Base-by-base conservation (phyloP, 2,329 filamentous ascomycete species). In the Drechslerella coelobrocha region DNA sequence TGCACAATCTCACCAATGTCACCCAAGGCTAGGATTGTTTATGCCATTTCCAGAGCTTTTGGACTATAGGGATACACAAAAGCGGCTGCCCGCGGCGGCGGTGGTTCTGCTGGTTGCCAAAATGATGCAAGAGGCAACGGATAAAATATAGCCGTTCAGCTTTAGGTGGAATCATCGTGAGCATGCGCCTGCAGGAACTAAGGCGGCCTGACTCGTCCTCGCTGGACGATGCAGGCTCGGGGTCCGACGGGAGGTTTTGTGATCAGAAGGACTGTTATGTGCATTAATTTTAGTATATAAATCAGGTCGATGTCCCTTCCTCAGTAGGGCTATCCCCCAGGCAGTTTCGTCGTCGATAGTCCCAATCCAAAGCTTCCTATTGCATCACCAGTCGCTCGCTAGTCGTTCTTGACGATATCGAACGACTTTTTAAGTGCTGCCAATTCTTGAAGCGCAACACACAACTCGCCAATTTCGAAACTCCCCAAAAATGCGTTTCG, bases 1-100 rank as follows among this genome's bases (percentile, higher is more conserved):
- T 69, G 65, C 65, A 69, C 21, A 52, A 57, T 37, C 53, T 59
- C 52, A 17, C 57, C 57, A 55, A 69, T 69, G 65, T 69, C 52
- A 69, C 65, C 62, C 65, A 69, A 47, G n/a, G 29, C 52, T 21
- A 52, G 65, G 63, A 56, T 62, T 26, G 21, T 41, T 39, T 31
- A 48, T 41, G 29, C 47, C 43, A 63, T 54, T 54, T 39, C 26
- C 34, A 50, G n/a, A 43, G 4, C 24, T 51, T 53, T 61, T 45
- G 37, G 24, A 27, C 53, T 24, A 52, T 47, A 21, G 23, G 21
- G 34, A 31, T 21, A 57, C 53, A 45, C 45, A 45, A 45, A 45
- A 17, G 29, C 41, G 31, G 29, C 21, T 34, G 48, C 50, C 60
- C 52, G 27, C 47, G 51, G 21, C 34, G 34, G 17, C 34, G 34